Conservation (phyloP, 257 asterid species). For the Marsdenia floribunda region DNA sequence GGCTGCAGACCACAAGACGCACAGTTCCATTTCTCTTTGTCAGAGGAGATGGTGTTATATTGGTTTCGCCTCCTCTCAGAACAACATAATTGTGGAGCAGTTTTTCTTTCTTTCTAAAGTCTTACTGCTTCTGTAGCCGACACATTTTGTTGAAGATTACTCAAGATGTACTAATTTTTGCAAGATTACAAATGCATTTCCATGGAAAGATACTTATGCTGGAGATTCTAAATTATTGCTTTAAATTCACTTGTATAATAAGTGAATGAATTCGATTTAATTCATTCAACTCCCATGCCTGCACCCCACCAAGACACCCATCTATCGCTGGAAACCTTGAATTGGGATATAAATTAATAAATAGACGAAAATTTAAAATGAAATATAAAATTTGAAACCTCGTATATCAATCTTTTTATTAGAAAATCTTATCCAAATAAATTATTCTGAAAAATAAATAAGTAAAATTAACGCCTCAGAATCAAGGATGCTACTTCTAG, state of each 20-base stretch:
- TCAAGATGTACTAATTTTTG: neutral
- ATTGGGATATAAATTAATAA: no score
- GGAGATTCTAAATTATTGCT: neutral
- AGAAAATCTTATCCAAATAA: no score
- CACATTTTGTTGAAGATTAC: neutral
- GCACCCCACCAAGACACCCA: no score
- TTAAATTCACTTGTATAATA: neutral
- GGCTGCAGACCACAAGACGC: conserved; percentile 68
- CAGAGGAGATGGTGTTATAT: conserved; percentile 93
- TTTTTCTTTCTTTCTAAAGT: neutral
- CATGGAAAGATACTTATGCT: neutral
- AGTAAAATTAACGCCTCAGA: no score
- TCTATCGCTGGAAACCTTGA: no score
- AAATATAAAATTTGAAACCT: no score
- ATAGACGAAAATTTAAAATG: no score
- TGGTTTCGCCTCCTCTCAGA: conserved; percentile 92
- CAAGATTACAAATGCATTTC: neutral
- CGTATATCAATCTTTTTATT: no score
- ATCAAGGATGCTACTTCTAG: no score
- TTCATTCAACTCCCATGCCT: neutral
- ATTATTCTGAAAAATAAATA: no score
- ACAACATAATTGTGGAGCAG: conserved; percentile 49
- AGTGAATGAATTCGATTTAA: neutral
- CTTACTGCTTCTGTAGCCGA: neutral
- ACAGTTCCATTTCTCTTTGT: conserved; percentile 79